Evolutionary conservation across 495 filamentous ascomycete genomes (phyloP).

Genomic region (Margaritispora aquatica): DNA sequence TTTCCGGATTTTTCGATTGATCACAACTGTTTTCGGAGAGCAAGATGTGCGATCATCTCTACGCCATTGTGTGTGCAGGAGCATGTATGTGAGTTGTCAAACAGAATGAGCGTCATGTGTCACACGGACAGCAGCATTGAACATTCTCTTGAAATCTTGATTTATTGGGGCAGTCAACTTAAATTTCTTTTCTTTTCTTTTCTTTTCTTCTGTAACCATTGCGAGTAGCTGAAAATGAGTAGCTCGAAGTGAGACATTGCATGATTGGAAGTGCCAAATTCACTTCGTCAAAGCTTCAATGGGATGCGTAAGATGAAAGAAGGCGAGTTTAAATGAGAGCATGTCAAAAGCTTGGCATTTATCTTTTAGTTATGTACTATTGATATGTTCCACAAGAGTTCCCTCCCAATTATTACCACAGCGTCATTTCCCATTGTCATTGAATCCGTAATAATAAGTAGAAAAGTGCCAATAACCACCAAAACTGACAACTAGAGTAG

Average conservation of each 20-base stretch:
- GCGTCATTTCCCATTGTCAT: neutral
- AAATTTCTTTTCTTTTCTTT: too few species aligned
- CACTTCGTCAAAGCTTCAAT: neutral
- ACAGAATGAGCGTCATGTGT: neutral
- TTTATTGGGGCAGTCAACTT: neutral
- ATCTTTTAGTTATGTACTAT: neutral
- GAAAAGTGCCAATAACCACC: neutral
- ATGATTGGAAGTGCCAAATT: neutral
- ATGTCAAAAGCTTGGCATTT: neutral
- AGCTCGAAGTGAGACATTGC: neutral
- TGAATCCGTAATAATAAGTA: neutral
- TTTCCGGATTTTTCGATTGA: slow-evolving; percentile 2
- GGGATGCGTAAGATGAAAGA: neutral
- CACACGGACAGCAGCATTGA: neutral
- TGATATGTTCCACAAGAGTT: neutral
- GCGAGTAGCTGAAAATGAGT: neutral
- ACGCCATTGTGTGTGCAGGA: neutral
- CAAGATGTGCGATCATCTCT: neutral
- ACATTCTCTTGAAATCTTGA: neutral
- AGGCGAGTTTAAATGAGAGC: neutral
- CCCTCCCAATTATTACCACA: neutral
- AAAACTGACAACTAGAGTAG: neutral
- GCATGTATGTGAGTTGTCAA: neutral
- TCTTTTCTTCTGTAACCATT: neutral
- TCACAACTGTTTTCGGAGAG: neutral